phyloP scores from a whole-genome alignment of 306 rosid genomes.

The Dryas octopetala region DNA sequence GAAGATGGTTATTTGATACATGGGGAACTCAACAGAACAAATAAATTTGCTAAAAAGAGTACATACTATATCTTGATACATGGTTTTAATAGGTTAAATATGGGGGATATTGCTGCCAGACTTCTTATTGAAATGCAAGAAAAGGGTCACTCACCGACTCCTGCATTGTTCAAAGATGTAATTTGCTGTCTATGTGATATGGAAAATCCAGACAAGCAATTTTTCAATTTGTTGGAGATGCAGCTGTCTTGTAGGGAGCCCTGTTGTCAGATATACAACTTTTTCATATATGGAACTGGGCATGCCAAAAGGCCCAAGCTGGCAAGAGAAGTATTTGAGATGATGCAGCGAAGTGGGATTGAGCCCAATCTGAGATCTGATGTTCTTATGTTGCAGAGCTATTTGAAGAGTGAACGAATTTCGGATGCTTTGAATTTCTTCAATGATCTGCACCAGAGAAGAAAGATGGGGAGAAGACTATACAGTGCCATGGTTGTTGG shows the following conservation, averaged over 20 bases:
- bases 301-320: constrained; percentile 52
- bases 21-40: too few species aligned
- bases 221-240: constrained; percentile 52
- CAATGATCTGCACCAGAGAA: constrained; percentile 31
- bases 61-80: too few species aligned
- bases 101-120: too few species aligned
- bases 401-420: constrained; percentile 44
- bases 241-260: constrained; percentile 42
- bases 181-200: constrained; percentile 35
- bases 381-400: constrained; percentile 48
- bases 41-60: too few species aligned
- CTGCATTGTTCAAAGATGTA: too few species aligned
- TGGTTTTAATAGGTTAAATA: too few species aligned
- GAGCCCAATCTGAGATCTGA: constrained; percentile 39
- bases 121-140: too few species aligned
- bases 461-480: constrained; percentile 34
- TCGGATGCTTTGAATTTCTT: constrained; percentile 66
- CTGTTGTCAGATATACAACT: constrained; percentile 30
- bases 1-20: too few species aligned
- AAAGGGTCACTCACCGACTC: too few species aligned
- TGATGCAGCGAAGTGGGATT: constrained; percentile 56
- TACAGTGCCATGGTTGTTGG: constrained; percentile 43
- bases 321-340: constrained; percentile 56
- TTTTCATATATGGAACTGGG: constrained; percentile 57
- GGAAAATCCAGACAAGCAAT: constrained; percentile 47